Base-by-base conservation (phyloP, 768 basidiomycete species). In the Fomitopsis serialis region DNA sequence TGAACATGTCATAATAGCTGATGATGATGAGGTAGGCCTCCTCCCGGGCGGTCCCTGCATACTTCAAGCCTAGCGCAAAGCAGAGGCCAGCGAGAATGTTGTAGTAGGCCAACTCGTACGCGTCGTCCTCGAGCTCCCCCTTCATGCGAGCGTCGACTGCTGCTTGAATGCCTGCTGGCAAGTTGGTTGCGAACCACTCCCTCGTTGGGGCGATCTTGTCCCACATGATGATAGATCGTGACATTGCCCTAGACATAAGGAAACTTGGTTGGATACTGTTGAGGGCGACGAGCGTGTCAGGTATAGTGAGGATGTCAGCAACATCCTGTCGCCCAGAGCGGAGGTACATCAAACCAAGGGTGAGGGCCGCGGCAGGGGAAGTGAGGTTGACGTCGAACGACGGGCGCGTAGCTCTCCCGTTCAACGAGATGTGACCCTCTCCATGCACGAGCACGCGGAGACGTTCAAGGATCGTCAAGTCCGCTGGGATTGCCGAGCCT, bases 281-380 rank as follows among this genome's bases (percentile, higher is more conserved):
- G 52, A 98, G 74, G 3, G 83, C 82, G 23, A 89, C 73, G 3
- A 86, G 74, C 0, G 92, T 90, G 57, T 87, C 82, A 0, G 97
- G 96, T 24, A 98, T 81, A 9, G 80, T 79, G 21, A 98, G 72
- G 36, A 92, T 82, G 53, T 91, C 89, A 0, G 93, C 92, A 8
- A 98, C 81, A 57, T 98, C 96, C 57, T 78, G 76, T 29, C 92
- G 80, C 42, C 84, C 83, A 0, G 92, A 94, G 54, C 84, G 81
- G 46, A 99, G 74, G 68, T 92, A 98, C 92, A 97, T 97, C 22
- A 99, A 68, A 1, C 89, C 94, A 15, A 99, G 70, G 0, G 92
- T 94, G 19, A 96, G 80, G 2, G 92, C 84, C 2, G 96, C 94
- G 2, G 93, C 90, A 0, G 96, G 89, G 0, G 92, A 92, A 0